phyloP scores from a whole-genome alignment of 2,329 filamentous ascomycete species.

The Dothideomycetes sp. region DNA sequence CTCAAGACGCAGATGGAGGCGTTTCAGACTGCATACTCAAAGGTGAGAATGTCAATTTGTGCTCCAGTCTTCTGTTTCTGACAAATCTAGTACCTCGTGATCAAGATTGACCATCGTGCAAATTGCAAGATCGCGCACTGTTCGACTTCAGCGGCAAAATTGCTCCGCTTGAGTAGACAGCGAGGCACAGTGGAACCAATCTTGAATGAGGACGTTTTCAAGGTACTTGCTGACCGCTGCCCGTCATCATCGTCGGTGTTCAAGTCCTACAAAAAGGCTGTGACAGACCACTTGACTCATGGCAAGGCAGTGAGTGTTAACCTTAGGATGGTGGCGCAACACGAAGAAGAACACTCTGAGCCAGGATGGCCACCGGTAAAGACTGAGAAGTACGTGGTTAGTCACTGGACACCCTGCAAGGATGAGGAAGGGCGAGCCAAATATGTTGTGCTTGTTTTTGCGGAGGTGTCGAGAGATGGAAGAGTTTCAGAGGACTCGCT shows the following conservation, averaged over 20 bases:
- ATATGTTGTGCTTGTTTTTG: conserved; percentile 21
- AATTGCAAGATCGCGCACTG: conserved; percentile 32
- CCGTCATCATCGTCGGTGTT: conserved; percentile 25
- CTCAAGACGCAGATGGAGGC: conserved; percentile 28
- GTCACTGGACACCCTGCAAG: conserved; percentile 35
- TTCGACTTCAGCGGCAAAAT: conserved; percentile 36
- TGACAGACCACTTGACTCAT: conserved; percentile 26
- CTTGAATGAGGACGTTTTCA: conserved; percentile 36
- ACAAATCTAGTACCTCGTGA: conserved; percentile 25
- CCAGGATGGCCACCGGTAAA: conserved; percentile 9
- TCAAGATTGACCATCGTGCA: conserved; percentile 17
- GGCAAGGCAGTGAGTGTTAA: conserved; percentile 21
- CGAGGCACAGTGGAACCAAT: conserved; percentile 28
- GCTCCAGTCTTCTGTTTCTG: not conserved
- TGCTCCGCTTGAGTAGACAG: conserved; percentile 33
- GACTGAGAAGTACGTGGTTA: conserved; percentile 24
- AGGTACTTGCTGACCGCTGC: conserved; percentile 40
- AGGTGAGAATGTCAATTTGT: too few species aligned
- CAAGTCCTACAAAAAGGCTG: conserved; percentile 33
- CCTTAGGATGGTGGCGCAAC: conserved; percentile 15
- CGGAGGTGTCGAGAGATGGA: not conserved
- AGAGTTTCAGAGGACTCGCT: too few species aligned
- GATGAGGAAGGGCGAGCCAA: conserved; percentile 22
- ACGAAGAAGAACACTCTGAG: conserved; percentile 17
- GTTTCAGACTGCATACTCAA: conserved; percentile 35